phyloP scores from a whole-genome alignment of 2,329 filamentous ascomycete species.

The Herpomyces periplanetae region DNA sequence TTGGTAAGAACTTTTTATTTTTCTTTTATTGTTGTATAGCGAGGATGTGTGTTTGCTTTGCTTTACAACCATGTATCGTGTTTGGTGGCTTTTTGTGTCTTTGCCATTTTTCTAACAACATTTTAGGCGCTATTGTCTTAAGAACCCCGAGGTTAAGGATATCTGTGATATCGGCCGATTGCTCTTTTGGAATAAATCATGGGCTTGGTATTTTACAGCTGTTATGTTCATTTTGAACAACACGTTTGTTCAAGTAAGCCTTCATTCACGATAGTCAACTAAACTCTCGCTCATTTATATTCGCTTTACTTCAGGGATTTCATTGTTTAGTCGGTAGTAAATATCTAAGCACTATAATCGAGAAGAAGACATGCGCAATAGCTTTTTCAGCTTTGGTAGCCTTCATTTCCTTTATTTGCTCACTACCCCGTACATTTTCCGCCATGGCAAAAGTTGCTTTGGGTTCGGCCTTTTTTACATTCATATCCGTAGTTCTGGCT shows the following conservation, averaged over 20 bases:
- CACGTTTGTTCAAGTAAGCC: slow-evolving; percentile 33
- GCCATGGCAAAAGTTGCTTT: slow-evolving; percentile 41
- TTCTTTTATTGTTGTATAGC: slow-evolving; percentile 2
- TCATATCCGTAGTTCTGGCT: slow-evolving; percentile 48
- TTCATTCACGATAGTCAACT: neutral
- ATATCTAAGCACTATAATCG: slow-evolving; percentile 59
- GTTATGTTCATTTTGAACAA: slow-evolving; percentile 82
- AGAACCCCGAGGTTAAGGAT: slow-evolving; percentile 62
- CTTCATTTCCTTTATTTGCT: slow-evolving; percentile 33
- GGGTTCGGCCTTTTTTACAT: slow-evolving; percentile 47
- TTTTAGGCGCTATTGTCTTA: slow-evolving; percentile 45
- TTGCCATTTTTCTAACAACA: neutral
- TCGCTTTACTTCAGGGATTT: slow-evolving; percentile 14
- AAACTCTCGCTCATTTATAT: neutral
- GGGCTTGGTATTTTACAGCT: slow-evolving; percentile 25
- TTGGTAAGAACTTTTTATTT: slow-evolving; percentile 11
- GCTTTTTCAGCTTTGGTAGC: slow-evolving; percentile 34
- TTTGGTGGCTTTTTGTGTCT: slow-evolving; percentile 4
- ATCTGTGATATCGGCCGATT: slow-evolving; percentile 86
- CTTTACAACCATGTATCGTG: slow-evolving; percentile 6
- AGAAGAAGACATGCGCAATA: slow-evolving; percentile 31
- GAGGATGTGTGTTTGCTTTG: slow-evolving; percentile 1
- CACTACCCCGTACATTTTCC: slow-evolving; percentile 47
- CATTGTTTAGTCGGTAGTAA: slow-evolving; percentile 53
- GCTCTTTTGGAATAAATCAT: slow-evolving; percentile 49